Conservation (phyloP, 2,329 filamentous ascomycete species). For the Colletotrichum theobromicola region DNA sequence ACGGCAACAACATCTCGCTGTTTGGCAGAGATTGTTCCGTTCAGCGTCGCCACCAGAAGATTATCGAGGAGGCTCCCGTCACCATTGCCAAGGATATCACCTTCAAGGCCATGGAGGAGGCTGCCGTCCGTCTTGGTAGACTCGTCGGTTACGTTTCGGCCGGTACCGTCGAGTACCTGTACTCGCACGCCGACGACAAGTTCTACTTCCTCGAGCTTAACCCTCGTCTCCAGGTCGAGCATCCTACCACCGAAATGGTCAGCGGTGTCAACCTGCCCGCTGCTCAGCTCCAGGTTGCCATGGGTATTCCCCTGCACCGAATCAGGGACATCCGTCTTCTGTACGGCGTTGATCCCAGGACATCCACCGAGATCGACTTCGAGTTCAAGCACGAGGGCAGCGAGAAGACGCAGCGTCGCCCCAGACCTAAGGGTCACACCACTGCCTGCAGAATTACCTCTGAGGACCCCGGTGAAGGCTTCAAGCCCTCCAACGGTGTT, state of each 20-base stretch:
- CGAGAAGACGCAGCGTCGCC: constrained; percentile 83
- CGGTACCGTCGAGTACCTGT: constrained; percentile 98
- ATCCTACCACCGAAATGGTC: constrained; percentile 99
- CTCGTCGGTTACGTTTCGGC: constrained; percentile 98
- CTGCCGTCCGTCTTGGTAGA: constrained; percentile 89
- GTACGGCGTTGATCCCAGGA: constrained; percentile 93
- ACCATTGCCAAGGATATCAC: constrained; percentile 90
- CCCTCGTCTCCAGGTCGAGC: constrained; percentile 98
- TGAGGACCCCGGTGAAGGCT: constrained; percentile 97
- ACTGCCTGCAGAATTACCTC: constrained; percentile 99
- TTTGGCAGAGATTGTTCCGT: constrained; percentile 99
- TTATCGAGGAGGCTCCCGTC: constrained; percentile 98
- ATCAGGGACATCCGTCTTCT: constrained; percentile 95
- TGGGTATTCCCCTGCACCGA: constrained; percentile 95
- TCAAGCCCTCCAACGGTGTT: constrained; percentile 98
- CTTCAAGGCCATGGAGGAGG: constrained; percentile 96
- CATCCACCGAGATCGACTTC: constrained; percentile 89
- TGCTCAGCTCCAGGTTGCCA: constrained; percentile 97
- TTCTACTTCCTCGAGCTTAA: constrained; percentile 99
- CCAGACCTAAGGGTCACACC: constrained; percentile 93
- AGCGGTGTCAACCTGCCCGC: constrained; percentile 96
- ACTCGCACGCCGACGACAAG: constrained; percentile 96
- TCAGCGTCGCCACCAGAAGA: constrained; percentile 98
- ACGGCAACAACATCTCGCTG: constrained; percentile 99
- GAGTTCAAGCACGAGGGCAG: constrained; percentile 90